Base-by-base conservation (phyloP, 225 moss, liverwort and hornwort genomes). In the Pseudoscleropodium purum region DNA sequence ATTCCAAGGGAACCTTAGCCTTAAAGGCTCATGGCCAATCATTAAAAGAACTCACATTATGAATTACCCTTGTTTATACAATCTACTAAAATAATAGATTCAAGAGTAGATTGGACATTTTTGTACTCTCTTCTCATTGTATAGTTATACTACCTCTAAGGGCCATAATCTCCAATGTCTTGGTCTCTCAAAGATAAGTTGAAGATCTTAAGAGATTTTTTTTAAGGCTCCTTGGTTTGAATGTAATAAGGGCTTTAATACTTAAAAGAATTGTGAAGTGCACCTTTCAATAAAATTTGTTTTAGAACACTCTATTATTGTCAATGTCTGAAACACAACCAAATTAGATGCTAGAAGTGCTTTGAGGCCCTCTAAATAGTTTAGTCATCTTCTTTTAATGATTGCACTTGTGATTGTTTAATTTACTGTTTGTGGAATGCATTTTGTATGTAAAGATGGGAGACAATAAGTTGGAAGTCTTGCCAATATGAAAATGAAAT, bases 31-130 rank as follows among this genome's bases (percentile, higher is more conserved):
- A 7, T 25, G 8, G 7, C 25, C 14, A 70, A 39, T 39, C 25
- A 70, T 39, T 15, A 25, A 39, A 8, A 70, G 25, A 70, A 25
- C 4, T 70, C 4, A 39, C 70, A 70, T 25, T 39, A 70, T 25
- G 12, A 70, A 25, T 70, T 68, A 36, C 6, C 3, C 5, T 67
- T 10, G 10, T 67, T n/a, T 69, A 23, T 1, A n/a, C 13, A 69
- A n/a, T n/a, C 23, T 23, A 23, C 11, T 21, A 24, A n/a, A 24
- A n/a, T 2, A 23, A 23, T 24, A 69, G 4, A n/a, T 69, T 69
- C 2, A 0, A 24, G 7, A n/a, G 0, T 69, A 69, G 23, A n/a
- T n/a, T n/a, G 4, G 2, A n/a, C 13, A n/a, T n/a, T 24, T n/a
- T n/a, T 69, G n/a, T 13, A 0, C 7, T 13, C 7, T 7, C 69